Evolutionary conservation across 768 basidiomycete species (phyloP).

Genomic region (Cystofilobasidium bisporidii): DNA sequence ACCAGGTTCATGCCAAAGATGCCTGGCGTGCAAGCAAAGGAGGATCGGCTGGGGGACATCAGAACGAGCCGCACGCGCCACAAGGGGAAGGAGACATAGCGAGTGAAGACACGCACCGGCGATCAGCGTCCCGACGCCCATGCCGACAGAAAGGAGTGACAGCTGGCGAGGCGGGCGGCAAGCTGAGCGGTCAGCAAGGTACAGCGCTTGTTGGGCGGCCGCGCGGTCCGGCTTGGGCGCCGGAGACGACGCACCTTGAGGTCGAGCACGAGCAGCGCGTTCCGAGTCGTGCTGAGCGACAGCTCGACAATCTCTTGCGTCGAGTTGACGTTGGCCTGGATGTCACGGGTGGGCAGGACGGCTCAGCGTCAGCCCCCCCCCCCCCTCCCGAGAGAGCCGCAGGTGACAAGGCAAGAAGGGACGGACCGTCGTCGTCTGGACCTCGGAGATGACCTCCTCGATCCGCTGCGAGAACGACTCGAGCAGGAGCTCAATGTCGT

Average conservation of each 20-base stretch:
- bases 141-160: conserved; percentile 16
- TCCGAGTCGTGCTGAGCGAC: conserved; percentile 18
- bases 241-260: conserved; percentile 11
- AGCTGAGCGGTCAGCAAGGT: not conserved
- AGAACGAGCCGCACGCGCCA: too few relatives aligned
- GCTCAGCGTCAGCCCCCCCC: too few relatives aligned
- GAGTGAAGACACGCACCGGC: conserved; percentile 17
- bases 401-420: not conserved
- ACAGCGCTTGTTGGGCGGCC: too few relatives aligned
- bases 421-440: conserved; percentile 22
- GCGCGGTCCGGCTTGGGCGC: not conserved
- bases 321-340: conserved; percentile 25
- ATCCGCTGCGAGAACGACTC: conserved; percentile 23
- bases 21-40: not conserved
- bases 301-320: conserved; percentile 28
- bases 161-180: conserved; percentile 4
- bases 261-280: conserved; percentile 24
- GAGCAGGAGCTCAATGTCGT: conserved; percentile 20
- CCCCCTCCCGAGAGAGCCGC: too few relatives aligned
- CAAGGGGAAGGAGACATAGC: too few relatives aligned
- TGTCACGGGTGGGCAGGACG: not conserved
- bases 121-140: conserved; percentile 19
- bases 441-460: conserved; percentile 25
- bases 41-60: too few relatives aligned
- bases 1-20: conserved; percentile 25